These are phyloP conservation scores for Adansonia madagascariensis DNA, from an alignment of 441 rosid genomes.

Conservation along the genomic window DNA sequence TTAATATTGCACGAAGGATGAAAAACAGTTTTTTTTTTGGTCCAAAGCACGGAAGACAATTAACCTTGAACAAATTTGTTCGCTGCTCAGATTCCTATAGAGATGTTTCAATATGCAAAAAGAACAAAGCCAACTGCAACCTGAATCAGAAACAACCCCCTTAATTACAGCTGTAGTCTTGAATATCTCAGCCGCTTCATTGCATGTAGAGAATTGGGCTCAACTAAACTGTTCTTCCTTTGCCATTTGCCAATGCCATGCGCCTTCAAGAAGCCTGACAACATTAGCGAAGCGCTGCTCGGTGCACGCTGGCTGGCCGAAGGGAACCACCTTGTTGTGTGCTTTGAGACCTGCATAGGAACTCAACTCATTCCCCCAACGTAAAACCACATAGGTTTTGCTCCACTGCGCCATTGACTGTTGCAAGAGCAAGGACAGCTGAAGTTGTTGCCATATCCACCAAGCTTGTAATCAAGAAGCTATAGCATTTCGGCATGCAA, in stretches of 20 bases:
- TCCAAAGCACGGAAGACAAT: background rate
- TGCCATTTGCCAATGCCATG: conserved; percentile 23
- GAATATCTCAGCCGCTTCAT: conserved; percentile 52
- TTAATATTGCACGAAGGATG: no score
- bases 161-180: conserved; percentile 63
- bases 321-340: no score
- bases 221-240: conserved; percentile 48
- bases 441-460: conserved; percentile 49
- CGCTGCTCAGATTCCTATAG: conserved; percentile 55
- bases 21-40: no score
- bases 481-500: background rate
- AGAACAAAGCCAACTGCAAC: conserved; percentile 75
- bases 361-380: conserved; percentile 47
- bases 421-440: conserved; percentile 30
- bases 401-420: conserved; percentile 34
- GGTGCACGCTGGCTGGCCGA: conserved; percentile 29
- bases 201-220: conserved; percentile 52
- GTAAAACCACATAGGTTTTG: conserved; percentile 39
- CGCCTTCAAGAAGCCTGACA: conserved; percentile 43
- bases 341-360: conserved; percentile 56
- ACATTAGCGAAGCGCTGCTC: conserved; percentile 59
- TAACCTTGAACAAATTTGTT: background rate
- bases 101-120: conserved; percentile 64
- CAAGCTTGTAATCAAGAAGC: background rate
- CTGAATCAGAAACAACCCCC: conserved; percentile 57